These are phyloP conservation scores for Phalaenopsis aphrodite DNA, from an alignment of 106 monocot species.

Conservation along the genomic window DNA sequence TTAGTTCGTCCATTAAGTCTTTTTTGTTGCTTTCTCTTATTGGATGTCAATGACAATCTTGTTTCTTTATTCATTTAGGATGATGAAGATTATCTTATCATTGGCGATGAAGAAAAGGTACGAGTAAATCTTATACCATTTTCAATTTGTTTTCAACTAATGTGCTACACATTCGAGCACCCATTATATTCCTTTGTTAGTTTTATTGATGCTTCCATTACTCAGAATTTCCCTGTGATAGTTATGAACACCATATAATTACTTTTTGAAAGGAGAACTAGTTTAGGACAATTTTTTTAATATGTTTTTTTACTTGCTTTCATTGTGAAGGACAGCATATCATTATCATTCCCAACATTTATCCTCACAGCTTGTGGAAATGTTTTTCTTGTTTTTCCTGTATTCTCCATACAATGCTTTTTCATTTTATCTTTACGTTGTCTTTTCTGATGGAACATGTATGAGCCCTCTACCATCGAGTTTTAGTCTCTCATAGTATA, in stretches of 20 bases:
- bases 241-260: background rate
- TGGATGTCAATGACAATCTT: background rate
- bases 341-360: background rate
- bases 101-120: constrained; percentile 74
- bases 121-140: background rate
- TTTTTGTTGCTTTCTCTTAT: background rate
- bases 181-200: background rate
- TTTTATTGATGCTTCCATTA: background rate
- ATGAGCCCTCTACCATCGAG: background rate
- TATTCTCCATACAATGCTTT: background rate
- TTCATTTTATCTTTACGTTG: background rate
- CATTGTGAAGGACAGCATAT: background rate
- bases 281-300: background rate
- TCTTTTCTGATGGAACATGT: background rate
- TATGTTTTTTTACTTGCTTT: background rate
- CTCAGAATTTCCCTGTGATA: background rate
- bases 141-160: too few relatives aligned
- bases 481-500: background rate
- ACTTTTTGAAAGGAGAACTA: background rate
- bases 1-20: background rate
- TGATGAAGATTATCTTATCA: constrained; percentile 47
- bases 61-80: constrained; percentile 33
- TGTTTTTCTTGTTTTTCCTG: background rate
- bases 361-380: too few relatives aligned
- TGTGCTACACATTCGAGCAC: too few relatives aligned